Evolutionary conservation across 108 stramenopile species (phyloP).

Genomic region (Nannochloropsis gaditana): DNA sequence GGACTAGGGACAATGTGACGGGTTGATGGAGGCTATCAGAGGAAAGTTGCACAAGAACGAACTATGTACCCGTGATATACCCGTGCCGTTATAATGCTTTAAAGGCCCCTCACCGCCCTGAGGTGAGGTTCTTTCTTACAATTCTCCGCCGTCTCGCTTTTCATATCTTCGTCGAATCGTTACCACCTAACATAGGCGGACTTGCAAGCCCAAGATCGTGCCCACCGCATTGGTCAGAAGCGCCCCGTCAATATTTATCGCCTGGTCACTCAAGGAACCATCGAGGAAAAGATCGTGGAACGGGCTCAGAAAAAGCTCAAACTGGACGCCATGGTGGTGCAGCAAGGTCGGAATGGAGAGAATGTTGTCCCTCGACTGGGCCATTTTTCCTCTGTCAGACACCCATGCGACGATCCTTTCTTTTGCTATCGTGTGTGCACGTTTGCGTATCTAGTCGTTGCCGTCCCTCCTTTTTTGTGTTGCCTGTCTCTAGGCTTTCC

Average conservation of each 20-base stretch:
- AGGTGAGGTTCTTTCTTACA: too few relatives aligned
- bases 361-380: not conserved
- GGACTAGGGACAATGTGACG: not conserved
- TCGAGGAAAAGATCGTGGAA: constrained; percentile 78
- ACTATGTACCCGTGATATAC: not conserved
- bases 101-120: too few relatives aligned
- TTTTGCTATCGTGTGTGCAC: not conserved
- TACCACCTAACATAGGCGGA: constrained; percentile 63
- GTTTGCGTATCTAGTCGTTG: not conserved
- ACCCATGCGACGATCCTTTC: not conserved
- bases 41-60: not conserved
- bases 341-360: constrained; percentile 49
- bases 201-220: constrained; percentile 83
- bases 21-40: too few relatives aligned
- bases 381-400: constrained; percentile 23
- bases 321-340: constrained; percentile 67
- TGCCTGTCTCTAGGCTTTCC: not conserved
- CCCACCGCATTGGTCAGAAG: constrained; percentile 80
- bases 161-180: not conserved
- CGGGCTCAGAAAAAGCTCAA: constrained; percentile 65
- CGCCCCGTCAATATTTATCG: constrained; percentile 84
- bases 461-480: not conserved
- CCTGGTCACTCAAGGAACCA: constrained; percentile 83
- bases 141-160: not conserved
- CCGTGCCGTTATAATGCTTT: too few relatives aligned